Evolutionary conservation across 805 yeast species (phyloP).

Genomic region (Wickerhamiella parazyma): DNA sequence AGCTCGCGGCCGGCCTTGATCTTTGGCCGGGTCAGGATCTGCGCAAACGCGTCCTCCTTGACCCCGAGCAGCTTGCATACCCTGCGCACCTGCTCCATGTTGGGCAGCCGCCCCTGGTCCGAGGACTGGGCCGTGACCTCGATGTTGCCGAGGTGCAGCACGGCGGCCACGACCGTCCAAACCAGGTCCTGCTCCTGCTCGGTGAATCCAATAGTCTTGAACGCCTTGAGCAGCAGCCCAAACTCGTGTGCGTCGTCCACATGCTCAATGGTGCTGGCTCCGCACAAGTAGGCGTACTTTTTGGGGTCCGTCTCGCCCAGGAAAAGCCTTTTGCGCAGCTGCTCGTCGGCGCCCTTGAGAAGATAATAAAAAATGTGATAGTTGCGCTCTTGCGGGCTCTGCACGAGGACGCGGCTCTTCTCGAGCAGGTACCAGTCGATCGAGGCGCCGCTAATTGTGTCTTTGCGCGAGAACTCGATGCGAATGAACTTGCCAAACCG

Average conservation of each 20-base stretch:
- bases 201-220: slow-evolving; percentile 59
- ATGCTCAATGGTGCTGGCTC: slow-evolving; percentile 47
- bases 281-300: slow-evolving; percentile 44
- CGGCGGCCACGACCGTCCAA: slow-evolving; percentile 54
- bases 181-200: slow-evolving; percentile 41
- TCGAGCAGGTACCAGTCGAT: slow-evolving; percentile 91
- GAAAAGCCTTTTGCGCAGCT: slow-evolving; percentile 28
- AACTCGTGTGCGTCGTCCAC: slow-evolving; percentile 68
- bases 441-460: slow-evolving; percentile 71
- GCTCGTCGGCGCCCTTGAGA: slow-evolving; percentile 46
- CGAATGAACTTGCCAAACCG: slow-evolving; percentile 94
- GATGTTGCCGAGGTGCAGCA: slow-evolving; percentile 77
- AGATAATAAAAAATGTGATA: slow-evolving; percentile 90
- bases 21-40: slow-evolving; percentile 57
- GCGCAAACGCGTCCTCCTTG: slow-evolving; percentile 37
- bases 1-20: slow-evolving; percentile 85
- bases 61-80: slow-evolving; percentile 58
- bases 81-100: slow-evolving; percentile 36
- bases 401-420: slow-evolving; percentile 80
- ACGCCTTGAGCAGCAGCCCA: slow-evolving; percentile 45
- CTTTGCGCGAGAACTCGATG: slow-evolving; percentile 51
- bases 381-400: slow-evolving; percentile 65
- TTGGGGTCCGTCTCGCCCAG: slow-evolving; percentile 32
- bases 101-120: slow-evolving; percentile 62
- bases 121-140: slow-evolving; percentile 48